Conservation (phyloP, 352 stramenopile genomes). For the Halophytophthora polymorphica region DNA sequence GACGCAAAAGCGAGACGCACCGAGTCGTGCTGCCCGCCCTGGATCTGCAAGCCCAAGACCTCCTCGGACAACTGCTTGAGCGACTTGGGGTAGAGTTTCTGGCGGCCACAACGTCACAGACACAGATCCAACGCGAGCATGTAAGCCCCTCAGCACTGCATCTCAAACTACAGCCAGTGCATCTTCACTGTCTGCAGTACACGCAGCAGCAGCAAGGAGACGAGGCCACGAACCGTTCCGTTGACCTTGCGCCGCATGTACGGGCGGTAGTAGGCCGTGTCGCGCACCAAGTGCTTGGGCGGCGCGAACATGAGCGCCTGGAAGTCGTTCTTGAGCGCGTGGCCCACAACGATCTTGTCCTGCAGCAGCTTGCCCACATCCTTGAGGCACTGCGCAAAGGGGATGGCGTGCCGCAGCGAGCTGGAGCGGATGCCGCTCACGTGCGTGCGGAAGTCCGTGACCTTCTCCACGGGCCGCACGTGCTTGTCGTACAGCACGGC, state of each 20-base stretch:
- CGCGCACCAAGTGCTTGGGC: slow-evolving; percentile 73
- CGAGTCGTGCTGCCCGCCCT: slow-evolving; percentile 87
- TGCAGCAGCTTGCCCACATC: slow-evolving; percentile 79
- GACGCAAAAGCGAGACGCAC: slow-evolving; percentile 25
- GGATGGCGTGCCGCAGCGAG: slow-evolving; percentile 68
- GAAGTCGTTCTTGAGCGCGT: slow-evolving; percentile 86
- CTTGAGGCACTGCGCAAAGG: slow-evolving; percentile 77
- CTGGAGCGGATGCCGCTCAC: slow-evolving; percentile 80
- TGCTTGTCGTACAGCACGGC: slow-evolving; percentile 83
- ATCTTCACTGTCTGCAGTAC: no score
- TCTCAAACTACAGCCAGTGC: no score
- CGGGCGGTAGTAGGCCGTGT: slow-evolving; percentile 80
- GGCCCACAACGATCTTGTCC: slow-evolving; percentile 80
- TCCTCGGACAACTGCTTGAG: slow-evolving; percentile 75
- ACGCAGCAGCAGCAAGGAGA: not conserved
- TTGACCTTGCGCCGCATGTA: slow-evolving; percentile 87
- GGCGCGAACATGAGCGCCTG: slow-evolving; percentile 85
- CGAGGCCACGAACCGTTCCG: slow-evolving; percentile 51
- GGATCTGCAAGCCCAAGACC: slow-evolving; percentile 63
- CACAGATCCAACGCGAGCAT: no score
- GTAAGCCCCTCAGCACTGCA: no score
- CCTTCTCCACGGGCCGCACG: slow-evolving; percentile 77
- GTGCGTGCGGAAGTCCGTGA: slow-evolving; percentile 86
- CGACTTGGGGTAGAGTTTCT: slow-evolving; percentile 87
- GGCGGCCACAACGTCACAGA: slow-evolving; percentile 6